phyloP scores from a whole-genome alignment of 2,329 filamentous ascomycete species.

The Penicillium sp. region DNA sequence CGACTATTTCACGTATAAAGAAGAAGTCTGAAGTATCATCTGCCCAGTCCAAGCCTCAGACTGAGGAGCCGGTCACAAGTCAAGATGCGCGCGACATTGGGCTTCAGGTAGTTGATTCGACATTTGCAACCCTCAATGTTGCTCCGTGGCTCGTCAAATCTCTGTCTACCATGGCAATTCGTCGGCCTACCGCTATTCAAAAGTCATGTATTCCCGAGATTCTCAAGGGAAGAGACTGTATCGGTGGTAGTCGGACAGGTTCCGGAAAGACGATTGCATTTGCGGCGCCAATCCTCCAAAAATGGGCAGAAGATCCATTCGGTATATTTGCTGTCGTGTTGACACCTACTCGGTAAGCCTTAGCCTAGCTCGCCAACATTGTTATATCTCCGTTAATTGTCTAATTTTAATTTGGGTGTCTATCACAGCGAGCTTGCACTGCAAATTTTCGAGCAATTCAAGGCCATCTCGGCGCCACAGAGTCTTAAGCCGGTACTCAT shows the following conservation, averaged over 20 bases:
- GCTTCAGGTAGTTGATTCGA: conserved; percentile 46
- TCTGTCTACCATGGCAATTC: conserved; percentile 73
- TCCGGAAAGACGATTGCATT: conserved; percentile 98
- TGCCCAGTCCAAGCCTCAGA: conserved; percentile 12
- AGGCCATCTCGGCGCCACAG: conserved; percentile 83
- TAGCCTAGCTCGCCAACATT: background rate
- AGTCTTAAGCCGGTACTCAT: conserved; percentile 84
- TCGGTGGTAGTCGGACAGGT: conserved; percentile 89
- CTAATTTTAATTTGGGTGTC: conserved; percentile 4
- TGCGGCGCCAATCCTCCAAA: conserved; percentile 87
- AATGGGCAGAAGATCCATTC: conserved; percentile 86
- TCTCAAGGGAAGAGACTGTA: conserved; percentile 84
- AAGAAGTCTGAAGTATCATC: conserved; percentile 28
- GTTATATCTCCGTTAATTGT: background rate
- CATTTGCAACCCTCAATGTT: conserved; percentile 69
- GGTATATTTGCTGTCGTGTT: conserved; percentile 87
- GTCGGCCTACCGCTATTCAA: conserved; percentile 85
- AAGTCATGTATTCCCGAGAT: conserved; percentile 91
- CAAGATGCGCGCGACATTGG: conserved; percentile 39
- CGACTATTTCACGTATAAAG: conserved; percentile 39
- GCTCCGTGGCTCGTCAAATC: conserved; percentile 85
- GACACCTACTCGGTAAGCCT: conserved; percentile 70
- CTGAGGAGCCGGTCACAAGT: conserved; percentile 35
- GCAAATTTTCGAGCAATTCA: conserved; percentile 95
- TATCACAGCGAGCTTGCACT: conserved; percentile 72